A percentile compares a stretch with the other conserved stretches of the same genome.
phyloP scores from a whole-genome alignment of 257 asterid species.

The Solanum chiquidenum region DNA sequence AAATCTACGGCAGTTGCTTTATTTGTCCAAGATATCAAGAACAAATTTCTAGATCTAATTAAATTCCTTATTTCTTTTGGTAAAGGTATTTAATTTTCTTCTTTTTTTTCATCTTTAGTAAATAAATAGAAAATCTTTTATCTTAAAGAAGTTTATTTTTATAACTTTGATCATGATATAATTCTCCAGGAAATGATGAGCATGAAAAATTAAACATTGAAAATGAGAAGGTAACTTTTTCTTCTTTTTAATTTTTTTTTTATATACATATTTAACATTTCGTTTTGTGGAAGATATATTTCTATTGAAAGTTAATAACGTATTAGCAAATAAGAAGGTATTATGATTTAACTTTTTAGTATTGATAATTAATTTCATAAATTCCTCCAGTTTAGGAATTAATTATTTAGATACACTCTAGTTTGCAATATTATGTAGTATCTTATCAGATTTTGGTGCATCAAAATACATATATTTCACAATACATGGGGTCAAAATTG shows the following conservation, averaged over 20 bases:
- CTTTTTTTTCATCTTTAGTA: neutral
- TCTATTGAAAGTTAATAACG: neutral
- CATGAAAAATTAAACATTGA: neutral
- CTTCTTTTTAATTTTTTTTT: too few relatives aligned
- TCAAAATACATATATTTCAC: accelerated
- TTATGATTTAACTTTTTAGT: neutral
- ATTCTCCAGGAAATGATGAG: neutral
- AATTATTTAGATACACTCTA: too few relatives aligned
- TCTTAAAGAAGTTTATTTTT: neutral
- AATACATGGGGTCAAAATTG: too few relatives aligned
- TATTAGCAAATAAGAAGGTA: neutral
- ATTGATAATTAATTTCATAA: too few relatives aligned
- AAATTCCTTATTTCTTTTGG: neutral
- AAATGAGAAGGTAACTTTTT: neutral
- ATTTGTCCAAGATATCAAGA: neutral
- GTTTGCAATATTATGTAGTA: too few relatives aligned
- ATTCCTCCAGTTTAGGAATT: too few relatives aligned
- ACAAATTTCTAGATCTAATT: neutral
- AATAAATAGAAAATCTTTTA: neutral
- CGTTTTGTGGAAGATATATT: neutral
- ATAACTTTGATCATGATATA: neutral
- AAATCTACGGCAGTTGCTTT: neutral
- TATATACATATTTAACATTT: neutral
- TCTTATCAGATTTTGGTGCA: too few relatives aligned
- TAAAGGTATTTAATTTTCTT: neutral